Evolutionary conservation across 371 early-diverging fungal genomes (phyloP).

Genomic region (Basidiobolus meristosporus): DNA sequence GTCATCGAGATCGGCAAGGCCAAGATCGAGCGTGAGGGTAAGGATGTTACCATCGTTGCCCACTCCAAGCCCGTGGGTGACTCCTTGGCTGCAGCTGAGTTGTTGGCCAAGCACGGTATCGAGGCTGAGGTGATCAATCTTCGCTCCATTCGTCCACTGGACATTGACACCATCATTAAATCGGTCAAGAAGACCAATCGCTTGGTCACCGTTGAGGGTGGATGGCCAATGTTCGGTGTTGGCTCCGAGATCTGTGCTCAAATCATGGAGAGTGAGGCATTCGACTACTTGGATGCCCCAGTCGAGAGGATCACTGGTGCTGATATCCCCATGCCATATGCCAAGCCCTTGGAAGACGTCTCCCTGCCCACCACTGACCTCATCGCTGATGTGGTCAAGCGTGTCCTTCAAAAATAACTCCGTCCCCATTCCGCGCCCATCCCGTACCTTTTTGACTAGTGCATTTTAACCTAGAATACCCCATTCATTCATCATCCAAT

Average conservation of each 20-base stretch:
- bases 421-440: not conserved
- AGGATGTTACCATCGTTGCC: conserved; percentile 87
- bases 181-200: conserved; percentile 97
- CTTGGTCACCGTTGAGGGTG: conserved; percentile 93
- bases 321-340: conserved; percentile 98
- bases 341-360: conserved; percentile 81
- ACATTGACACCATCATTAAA: conserved; percentile 79
- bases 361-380: conserved; percentile 78
- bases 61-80: conserved; percentile 86
- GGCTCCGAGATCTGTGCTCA: conserved; percentile 95
- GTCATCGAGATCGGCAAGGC: conserved; percentile 92
- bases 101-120: conserved; percentile 73
- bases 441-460: not conserved
- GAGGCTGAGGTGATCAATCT: conserved; percentile 91
- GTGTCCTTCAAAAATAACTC: conserved; percentile 5
- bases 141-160: conserved; percentile 94
- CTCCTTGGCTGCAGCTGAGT: conserved; percentile 81
- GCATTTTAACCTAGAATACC: too few species aligned
- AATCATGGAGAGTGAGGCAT: conserved; percentile 90
- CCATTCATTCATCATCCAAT: too few species aligned
- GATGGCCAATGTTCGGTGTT: conserved; percentile 94
- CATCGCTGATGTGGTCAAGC: conserved; percentile 59
- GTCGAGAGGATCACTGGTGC: conserved; percentile 90
- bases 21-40: conserved; percentile 82
- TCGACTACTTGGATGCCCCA: conserved; percentile 93